Evolutionary conservation across 179 eudicot species (phyloP), one percentile per base, ranked within the genome.

Genomic region (Silene noctiflora): DNA sequence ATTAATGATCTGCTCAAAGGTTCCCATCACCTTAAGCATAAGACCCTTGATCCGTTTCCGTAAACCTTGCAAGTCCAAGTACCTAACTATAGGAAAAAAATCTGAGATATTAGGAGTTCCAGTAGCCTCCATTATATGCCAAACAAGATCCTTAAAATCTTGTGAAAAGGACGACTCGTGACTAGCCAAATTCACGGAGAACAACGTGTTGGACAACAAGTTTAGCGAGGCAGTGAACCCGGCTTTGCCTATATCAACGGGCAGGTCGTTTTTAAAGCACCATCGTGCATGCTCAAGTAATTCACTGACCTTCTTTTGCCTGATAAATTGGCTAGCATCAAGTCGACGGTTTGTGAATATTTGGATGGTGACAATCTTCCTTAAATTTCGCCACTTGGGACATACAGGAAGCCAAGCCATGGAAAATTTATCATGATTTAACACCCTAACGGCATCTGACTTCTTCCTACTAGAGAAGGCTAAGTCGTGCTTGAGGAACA

Each of bases 401-500:
- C 72, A 8, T 3, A 78, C 73, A 0, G 81, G 81, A 27, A 72
- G 81, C 76, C 72, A 78, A 53, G 58, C 60, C 12, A 79, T 48
- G 39, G 77, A 74, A 6, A 24, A 1, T 33, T 74, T 73, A 0
- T 42, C 20, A 59, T 79, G 81, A 11, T 58, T 46, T 25, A 6
- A 4, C 3, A 3, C 68, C 24, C 61, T 44, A 1, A 2, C 6
- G 16, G 74, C 70, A 59, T 79, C 74, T 3, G 35, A 68, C 55
- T 19, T 0, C 1, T 9, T 24, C 48, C 84, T 78, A 70, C 78
- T 55, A 9, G 84, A 74, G 17, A 78, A 24, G 42, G 78, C 55
- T 9, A 78, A 25, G 53, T 82, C 84, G 3, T 82, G 82, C 4
- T 75, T 66, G 1, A 65, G 29, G 58, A 70, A 75, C 69, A 82